These are phyloP conservation scores for Elongisporangium senticosum DNA, from an alignment of 352 stramenopile species.

Conservation along the genomic window DNA sequence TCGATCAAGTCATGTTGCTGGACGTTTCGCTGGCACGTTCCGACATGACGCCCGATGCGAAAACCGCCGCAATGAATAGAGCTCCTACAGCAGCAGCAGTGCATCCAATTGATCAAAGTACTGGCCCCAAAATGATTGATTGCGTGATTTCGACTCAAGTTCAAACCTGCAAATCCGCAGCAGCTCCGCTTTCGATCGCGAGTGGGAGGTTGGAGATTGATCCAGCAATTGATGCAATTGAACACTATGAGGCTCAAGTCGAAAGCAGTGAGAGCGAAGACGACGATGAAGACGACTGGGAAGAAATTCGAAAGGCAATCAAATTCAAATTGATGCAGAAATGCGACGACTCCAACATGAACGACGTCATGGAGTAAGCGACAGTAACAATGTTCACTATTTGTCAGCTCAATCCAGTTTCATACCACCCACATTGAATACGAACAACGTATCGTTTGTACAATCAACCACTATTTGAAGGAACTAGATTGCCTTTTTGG, in stretches of 20 bases:
- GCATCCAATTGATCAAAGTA: not conserved
- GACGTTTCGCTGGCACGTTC: not conserved
- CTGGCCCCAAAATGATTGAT: not conserved
- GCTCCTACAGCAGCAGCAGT: not conserved
- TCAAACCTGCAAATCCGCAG: not conserved
- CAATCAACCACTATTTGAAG: not conserved
- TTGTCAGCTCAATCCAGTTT: not conserved
- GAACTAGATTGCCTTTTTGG: not conserved
- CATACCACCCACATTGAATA: not conserved
- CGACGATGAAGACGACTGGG: slow-evolving; percentile 31
- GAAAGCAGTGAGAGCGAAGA: slow-evolving; percentile 3
- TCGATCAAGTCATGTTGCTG: slow-evolving; percentile 41
- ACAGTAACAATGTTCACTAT: not conserved
- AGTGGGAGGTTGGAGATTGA: slow-evolving; percentile 2
- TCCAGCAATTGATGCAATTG: not conserved
- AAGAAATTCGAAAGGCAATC: slow-evolving; percentile 23
- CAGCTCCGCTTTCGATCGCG: not conserved
- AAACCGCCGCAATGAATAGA: not conserved
- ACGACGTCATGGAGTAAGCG: not conserved
- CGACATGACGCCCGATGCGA: not conserved
- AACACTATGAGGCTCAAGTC: not conserved
- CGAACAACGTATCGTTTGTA: not conserved
- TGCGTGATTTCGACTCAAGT: not conserved
- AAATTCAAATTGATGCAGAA: slow-evolving; percentile 10
- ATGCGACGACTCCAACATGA: not conserved